Percentiles rank a stretch among this genome's conserved stretches.
Conservation (phyloP, 805 yeast genomes). For the Ogataea methylovora region DNA sequence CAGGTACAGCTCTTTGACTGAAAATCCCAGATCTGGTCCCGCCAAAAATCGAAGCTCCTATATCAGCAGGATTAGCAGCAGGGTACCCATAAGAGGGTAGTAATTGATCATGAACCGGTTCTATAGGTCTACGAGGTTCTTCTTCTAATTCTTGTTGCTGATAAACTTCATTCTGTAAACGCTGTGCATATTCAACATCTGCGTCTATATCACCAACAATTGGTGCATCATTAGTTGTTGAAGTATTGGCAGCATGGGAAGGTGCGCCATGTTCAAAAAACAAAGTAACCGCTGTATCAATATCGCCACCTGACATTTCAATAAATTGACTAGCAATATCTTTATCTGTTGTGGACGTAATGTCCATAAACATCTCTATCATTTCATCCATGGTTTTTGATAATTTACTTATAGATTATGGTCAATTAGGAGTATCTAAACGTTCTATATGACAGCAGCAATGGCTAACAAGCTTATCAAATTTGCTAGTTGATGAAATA, state of each 20-base stretch:
- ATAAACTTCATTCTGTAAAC: conserved; percentile 60
- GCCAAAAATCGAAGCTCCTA: conserved; percentile 40
- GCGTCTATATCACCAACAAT: conserved; percentile 26
- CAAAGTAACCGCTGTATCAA: conserved; percentile 79
- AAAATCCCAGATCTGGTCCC: conserved; percentile 44
- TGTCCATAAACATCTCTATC: conserved; percentile 70
- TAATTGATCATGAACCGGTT: conserved; percentile 65
- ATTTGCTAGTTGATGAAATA: no score
- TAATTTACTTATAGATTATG: no score
- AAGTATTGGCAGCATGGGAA: conserved; percentile 1
- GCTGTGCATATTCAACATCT: conserved; percentile 50
- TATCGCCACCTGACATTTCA: conserved; percentile 67
- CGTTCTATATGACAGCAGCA: no score
- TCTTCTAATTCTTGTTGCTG: conserved; percentile 34
- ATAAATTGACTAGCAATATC: conserved; percentile 67
- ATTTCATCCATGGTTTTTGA: conserved; percentile 34
- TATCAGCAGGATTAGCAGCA: conserved; percentile 12
- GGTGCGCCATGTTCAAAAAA: conserved; percentile 60
- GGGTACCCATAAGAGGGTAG: conserved; percentile 15
- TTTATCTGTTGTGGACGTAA: conserved; percentile 68
- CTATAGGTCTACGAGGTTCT: conserved; percentile 62
- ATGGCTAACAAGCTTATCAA: no score
- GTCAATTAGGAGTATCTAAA: no score
- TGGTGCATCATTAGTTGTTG: not conserved
- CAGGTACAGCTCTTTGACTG: conserved; percentile 36